Evolutionary conservation across 129 eudicot species (phyloP), one percentile per base, ranked within the genome.

Genomic region (Lactuca sativa): DNA sequence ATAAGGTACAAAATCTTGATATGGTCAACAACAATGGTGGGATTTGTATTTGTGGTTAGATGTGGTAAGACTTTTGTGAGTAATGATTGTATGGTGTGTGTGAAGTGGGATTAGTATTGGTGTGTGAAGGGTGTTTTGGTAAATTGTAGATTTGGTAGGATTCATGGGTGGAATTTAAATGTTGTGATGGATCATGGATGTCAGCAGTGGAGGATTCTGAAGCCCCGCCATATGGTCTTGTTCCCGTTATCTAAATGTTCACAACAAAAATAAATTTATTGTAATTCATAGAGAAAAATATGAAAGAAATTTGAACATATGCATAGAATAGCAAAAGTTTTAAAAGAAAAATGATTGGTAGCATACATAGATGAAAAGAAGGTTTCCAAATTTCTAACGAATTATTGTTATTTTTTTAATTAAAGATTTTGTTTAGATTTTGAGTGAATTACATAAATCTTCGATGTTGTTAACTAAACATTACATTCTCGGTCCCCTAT

Each of bases 201-300:
- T 44, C 52, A 44, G 0, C 52, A 44, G 1, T 10, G n/a, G 52
- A 44, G 52, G 14, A 44, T 41, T 41, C 48, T 44, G 52, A 44
- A 10, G 4, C n/a, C n/a, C n/a, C 52, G 2, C 14, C 52, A 3
- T 65, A 80, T 57, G 59, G 8, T 66, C 80, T 75, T 31, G 55
- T 67, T 74, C 80, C 83, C 41, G 83, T 74, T 55, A 77, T 54
- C 81, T 84, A 61, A 41, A 32, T 44, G 14, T 44, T 44, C 52
- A 44, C n/a, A 44, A 44, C 4, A 44, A 44, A 1, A 44, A 44
- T 4, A 44, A 44, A 9, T 44, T 44, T 44, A 11, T 44, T 44
- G 4, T 18, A 18, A 18, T 18, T 18, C 21, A 18, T 18, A 18
- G 21, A 18, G 21, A 18, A 18, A 18, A 18, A 18, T 0, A 18